Percentiles rank a stretch among this genome's conserved stretches.
Evolutionary conservation across 495 filamentous ascomycete genomes (phyloP).

Genomic region (Penicillium fimorum): DNA sequence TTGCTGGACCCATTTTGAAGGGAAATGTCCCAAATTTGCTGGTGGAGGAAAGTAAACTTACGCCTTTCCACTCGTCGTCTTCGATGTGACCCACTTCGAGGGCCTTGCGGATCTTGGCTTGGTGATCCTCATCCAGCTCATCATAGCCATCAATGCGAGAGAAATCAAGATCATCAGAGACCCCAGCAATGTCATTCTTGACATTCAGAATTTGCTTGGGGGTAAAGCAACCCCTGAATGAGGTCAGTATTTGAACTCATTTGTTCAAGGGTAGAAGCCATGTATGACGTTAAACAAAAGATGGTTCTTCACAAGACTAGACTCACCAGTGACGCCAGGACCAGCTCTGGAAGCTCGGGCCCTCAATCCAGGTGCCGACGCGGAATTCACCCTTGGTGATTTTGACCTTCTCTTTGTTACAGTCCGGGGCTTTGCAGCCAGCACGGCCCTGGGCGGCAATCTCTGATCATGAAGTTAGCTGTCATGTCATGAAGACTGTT

Average conservation of each 20-base stretch:
- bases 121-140: slow-evolving; percentile 58
- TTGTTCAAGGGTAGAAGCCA: not conserved
- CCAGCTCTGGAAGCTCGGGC: slow-evolving; percentile 51
- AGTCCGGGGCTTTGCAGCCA: slow-evolving; percentile 64
- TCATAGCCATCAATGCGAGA: slow-evolving; percentile 68
- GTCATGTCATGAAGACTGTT: not conserved
- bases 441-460: slow-evolving; percentile 59
- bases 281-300: not conserved
- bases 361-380: slow-evolving; percentile 63
- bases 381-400: slow-evolving; percentile 77
- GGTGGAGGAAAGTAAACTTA: slow-evolving; percentile 42
- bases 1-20: not conserved
- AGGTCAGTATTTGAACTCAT: slow-evolving; percentile 1
- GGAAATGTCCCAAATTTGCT: not conserved
- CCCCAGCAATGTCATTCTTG: slow-evolving; percentile 11
- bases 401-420: slow-evolving; percentile 62
- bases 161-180: slow-evolving; percentile 36
- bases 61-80: slow-evolving; percentile 75
- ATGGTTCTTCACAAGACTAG: not conserved
- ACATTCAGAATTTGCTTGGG: slow-evolving; percentile 57
- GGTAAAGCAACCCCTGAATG: slow-evolving; percentile 74
- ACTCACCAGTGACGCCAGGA: slow-evolving; percentile 78
- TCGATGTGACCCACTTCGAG: slow-evolving; percentile 70
- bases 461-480: slow-evolving; percentile 49
- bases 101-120: slow-evolving; percentile 61